Conservation (phyloP, 2,329 filamentous ascomycete genomes). For the Westerdykella aurantiaca region DNA sequence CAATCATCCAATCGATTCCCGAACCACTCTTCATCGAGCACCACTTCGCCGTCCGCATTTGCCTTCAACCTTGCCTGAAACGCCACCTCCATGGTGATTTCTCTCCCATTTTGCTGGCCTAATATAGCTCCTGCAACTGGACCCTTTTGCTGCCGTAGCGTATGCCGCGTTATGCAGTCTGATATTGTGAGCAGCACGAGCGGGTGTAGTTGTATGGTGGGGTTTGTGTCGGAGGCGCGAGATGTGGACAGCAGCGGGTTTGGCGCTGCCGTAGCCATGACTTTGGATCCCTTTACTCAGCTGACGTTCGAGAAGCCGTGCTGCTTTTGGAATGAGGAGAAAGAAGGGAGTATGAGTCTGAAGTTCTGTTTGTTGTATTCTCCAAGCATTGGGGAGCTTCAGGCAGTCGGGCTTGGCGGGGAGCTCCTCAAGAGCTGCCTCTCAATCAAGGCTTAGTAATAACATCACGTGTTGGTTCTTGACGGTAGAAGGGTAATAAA, state of each 20-base stretch:
- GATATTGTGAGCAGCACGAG: conserved; percentile 94
- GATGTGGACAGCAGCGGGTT: conserved; percentile 43
- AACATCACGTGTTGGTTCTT: no score
- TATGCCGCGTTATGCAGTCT: conserved; percentile 91
- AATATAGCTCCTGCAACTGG: conserved; percentile 83
- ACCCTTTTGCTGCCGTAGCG: conserved; percentile 65
- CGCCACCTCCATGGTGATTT: conserved; percentile 86
- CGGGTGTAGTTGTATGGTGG: conserved; percentile 81
- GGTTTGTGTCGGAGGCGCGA: conserved; percentile 59
- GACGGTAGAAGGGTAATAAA: no score
- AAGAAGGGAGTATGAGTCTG: conserved; percentile 3
- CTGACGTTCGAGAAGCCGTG: not conserved
- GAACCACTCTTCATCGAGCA: conserved; percentile 69
- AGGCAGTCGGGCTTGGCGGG: no score
- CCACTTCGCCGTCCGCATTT: conserved; percentile 50
- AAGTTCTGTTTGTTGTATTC: no score
- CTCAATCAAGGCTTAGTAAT: no score
- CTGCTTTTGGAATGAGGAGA: conserved; percentile 5
- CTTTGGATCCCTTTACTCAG: conserved; percentile 8
- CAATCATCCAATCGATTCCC: conserved; percentile 74
- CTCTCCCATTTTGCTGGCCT: conserved; percentile 83
- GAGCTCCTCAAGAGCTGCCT: no score
- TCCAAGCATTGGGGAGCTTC: no score
- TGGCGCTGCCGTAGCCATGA: conserved; percentile 31
- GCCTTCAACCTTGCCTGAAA: conserved; percentile 66